phyloP scores from a whole-genome alignment of 1,284 basidiomycete genomes.

The Leccinum variabile region DNA sequence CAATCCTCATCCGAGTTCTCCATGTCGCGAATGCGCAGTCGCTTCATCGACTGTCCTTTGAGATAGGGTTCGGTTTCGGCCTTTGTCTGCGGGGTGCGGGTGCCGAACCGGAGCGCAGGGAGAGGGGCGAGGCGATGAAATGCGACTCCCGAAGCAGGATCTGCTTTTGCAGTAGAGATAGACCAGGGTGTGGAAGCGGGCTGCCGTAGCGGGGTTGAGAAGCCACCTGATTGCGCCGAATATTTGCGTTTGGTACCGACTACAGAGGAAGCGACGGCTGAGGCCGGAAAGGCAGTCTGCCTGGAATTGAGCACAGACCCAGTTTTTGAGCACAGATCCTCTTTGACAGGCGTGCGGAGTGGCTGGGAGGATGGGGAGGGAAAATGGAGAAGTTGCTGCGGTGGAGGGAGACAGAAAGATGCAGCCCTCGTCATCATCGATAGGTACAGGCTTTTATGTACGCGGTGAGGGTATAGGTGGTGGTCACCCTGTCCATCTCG shows the following conservation, averaged over 20 bases:
- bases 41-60: slow-evolving; percentile 61
- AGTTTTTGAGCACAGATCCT: slow-evolving; percentile 36
- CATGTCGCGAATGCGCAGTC: slow-evolving; percentile 59
- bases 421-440: slow-evolving; percentile 56
- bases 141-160: slow-evolving; percentile 33
- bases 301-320: slow-evolving; percentile 35
- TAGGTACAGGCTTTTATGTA: slow-evolving; percentile 44
- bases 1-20: slow-evolving; percentile 46
- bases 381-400: slow-evolving; percentile 39
- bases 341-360: slow-evolving; percentile 56
- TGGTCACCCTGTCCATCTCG: slow-evolving; percentile 15
- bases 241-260: slow-evolving; percentile 66
- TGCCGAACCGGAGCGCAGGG: slow-evolving; percentile 54
- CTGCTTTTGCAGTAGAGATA: slow-evolving; percentile 43
- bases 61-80: slow-evolving; percentile 65
- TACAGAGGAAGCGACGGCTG: slow-evolving; percentile 33
- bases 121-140: slow-evolving; percentile 69
- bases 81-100: slow-evolving; percentile 55
- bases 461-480: slow-evolving; percentile 34
- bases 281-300: slow-evolving; percentile 25
- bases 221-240: slow-evolving; percentile 30
- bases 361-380: slow-evolving; percentile 45
- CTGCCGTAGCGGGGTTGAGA: slow-evolving; percentile 48
- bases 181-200: slow-evolving; percentile 47
- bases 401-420: slow-evolving; percentile 53